These are phyloP conservation scores for Botrytis hyacinthi DNA, from an alignment of 2,329 filamentous ascomycete genomes.

Conservation along the genomic window DNA sequence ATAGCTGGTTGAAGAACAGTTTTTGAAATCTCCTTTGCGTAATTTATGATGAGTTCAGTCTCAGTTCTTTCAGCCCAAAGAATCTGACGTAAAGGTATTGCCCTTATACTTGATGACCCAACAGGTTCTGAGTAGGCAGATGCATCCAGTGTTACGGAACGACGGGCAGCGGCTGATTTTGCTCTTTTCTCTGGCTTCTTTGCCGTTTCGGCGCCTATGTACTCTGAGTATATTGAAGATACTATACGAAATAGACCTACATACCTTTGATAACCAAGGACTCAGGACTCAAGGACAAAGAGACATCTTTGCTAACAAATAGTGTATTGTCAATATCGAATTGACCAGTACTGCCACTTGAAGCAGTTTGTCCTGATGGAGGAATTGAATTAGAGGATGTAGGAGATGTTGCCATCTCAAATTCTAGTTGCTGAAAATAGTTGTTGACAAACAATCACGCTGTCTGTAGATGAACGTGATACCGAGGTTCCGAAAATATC, in stretches of 20 bases:
- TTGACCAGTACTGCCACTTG: background rate
- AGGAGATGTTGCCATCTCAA: constrained; percentile 12
- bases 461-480: constrained; percentile 4
- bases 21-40: constrained; percentile 19
- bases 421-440: background rate
- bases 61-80: constrained; percentile 20
- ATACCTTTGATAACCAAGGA: constrained; percentile 15
- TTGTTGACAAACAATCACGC: background rate
- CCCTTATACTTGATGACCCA: constrained; percentile 2
- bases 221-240: background rate
- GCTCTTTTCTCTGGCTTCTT: constrained; percentile 1
- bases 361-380: background rate
- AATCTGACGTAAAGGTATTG: constrained; percentile 20
- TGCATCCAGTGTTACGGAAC: constrained; percentile 18
- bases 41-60: constrained; percentile 18
- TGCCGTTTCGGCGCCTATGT: background rate
- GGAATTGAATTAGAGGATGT: background rate
- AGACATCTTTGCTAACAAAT: constrained; percentile 12
- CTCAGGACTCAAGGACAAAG: constrained; percentile 14
- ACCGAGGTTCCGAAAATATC: constrained; percentile 15
- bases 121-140: constrained; percentile 18
- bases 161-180: constrained; percentile 10
- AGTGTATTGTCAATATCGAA: constrained; percentile 15
- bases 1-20: constrained; percentile 29
- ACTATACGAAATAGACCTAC: background rate